Conservation (phyloP, 306 rosid genomes). For the Neltuma alba region DNA sequence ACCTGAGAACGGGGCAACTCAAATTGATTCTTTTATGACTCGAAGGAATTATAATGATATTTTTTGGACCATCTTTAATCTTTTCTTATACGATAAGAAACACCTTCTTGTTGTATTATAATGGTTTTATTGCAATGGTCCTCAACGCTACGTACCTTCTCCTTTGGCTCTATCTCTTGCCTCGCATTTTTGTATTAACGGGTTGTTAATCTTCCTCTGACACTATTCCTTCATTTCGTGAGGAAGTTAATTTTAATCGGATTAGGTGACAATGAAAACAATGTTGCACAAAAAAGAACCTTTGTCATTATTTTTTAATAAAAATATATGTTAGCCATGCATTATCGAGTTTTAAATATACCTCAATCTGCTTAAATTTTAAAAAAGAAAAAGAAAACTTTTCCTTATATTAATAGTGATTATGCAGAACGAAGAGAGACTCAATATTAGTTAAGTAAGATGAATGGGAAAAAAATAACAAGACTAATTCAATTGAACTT, state of each 20-base stretch:
- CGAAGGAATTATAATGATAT: background rate
- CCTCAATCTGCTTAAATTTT: background rate
- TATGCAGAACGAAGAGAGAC: background rate
- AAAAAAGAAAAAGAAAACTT: background rate
- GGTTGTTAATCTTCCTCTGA: slow-evolving; percentile 41
- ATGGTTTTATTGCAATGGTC: slow-evolving; percentile 30
- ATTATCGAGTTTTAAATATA: background rate
- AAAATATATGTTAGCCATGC: background rate
- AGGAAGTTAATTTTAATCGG: background rate
- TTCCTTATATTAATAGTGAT: background rate
- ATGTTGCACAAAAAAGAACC: background rate
- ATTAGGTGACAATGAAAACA: background rate
- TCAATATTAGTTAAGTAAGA: background rate
- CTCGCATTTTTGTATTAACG: slow-evolving; percentile 34
- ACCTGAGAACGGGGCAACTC: background rate
- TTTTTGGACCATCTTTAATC: slow-evolving; percentile 3
- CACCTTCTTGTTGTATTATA: slow-evolving; percentile 17
- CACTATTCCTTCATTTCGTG: background rate
- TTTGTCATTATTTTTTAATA: background rate
- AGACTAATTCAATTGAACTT: too few relatives aligned
- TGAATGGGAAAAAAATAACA: too few relatives aligned
- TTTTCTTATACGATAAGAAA: slow-evolving; percentile 4
- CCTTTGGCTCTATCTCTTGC: slow-evolving; percentile 56
- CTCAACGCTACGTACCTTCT: slow-evolving; percentile 62
- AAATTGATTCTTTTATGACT: background rate